Conservation (phyloP, 2,329 filamentous ascomycete species). For the Hirsutella minnesotensis region DNA sequence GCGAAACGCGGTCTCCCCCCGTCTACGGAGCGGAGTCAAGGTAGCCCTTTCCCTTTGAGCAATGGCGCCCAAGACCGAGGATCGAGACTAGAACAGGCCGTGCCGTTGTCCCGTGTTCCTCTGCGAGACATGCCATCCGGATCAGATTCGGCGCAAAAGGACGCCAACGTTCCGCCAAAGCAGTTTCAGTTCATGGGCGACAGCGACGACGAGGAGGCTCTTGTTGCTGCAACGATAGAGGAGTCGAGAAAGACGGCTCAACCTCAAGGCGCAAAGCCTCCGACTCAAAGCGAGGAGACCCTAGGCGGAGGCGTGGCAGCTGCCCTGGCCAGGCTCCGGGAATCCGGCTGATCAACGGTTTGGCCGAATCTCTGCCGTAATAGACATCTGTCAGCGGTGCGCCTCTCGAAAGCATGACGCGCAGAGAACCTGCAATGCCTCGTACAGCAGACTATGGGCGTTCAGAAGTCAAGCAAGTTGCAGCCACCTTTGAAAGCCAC, state of each 20-base stretch:
- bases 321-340: slow-evolving; percentile 46
- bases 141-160: slow-evolving; percentile 1
- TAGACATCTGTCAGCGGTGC: too few relatives aligned
- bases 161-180: slow-evolving; percentile 6
- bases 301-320: slow-evolving; percentile 48
- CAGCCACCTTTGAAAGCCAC: too few relatives aligned
- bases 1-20: slow-evolving; percentile 31
- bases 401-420: too few relatives aligned
- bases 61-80: slow-evolving; percentile 8
- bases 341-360: slow-evolving; percentile 17
- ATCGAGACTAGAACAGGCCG: slow-evolving; percentile 23
- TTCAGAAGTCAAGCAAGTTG: too few relatives aligned
- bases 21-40: slow-evolving; percentile 3
- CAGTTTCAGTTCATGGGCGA: slow-evolving; percentile 28
- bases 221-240: slow-evolving; percentile 34
- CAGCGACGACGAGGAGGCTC: slow-evolving; percentile 26
- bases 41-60: slow-evolving; percentile 1
- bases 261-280: slow-evolving; percentile 1
- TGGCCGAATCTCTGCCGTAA: too few relatives aligned
- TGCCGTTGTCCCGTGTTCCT: slow-evolving; percentile 27
- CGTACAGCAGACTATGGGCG: too few relatives aligned
- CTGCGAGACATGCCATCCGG: slow-evolving; percentile 25
- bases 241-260: slow-evolving; percentile 15
- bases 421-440: too few relatives aligned
- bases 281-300: slow-evolving; percentile 17